A percentile compares a stretch with the other conserved stretches of the same genome.
Evolutionary conservation across 129 eudicot genomes (phyloP).

Genomic region (Centrapalus pauciflorus): DNA sequence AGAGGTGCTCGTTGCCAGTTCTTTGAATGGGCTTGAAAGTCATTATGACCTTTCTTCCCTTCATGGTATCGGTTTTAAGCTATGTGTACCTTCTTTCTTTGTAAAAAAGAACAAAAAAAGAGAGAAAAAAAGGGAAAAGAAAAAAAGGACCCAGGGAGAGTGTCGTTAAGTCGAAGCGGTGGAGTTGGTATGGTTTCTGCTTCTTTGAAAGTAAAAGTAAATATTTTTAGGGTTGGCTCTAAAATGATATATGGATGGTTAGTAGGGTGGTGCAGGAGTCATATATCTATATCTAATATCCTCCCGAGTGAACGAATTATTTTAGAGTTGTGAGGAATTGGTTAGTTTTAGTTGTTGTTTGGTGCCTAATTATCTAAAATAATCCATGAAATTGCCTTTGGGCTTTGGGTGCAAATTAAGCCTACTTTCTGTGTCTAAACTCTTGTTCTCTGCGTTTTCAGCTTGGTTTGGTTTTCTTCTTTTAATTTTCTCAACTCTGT

Average conservation of each 20-base stretch:
- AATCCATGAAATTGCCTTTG: constrained; percentile 25
- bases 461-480: too few relatives aligned
- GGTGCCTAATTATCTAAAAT: constrained; percentile 32
- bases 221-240: constrained; percentile 24
- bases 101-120: constrained; percentile 25
- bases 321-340: constrained; percentile 4
- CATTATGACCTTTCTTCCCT: constrained; percentile 18
- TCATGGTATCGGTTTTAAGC: constrained; percentile 28
- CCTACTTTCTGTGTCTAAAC: too few relatives aligned
- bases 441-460: too few relatives aligned
- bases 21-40: constrained; percentile 65
- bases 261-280: constrained; percentile 6
- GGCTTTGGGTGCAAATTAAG: too few relatives aligned
- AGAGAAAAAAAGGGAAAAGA: background rate
- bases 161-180: background rate
- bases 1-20: constrained; percentile 83
- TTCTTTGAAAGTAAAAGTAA: constrained; percentile 16
- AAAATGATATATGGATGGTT: constrained; percentile 14
- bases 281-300: constrained; percentile 17
- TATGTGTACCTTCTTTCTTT: constrained; percentile 14
- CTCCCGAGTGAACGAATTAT: constrained; percentile 16
- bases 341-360: constrained; percentile 7
- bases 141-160: background rate
- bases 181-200: constrained; percentile 14
- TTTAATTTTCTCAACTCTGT: too few relatives aligned